Percentiles rank a stretch among this genome's conserved stretches.
These are phyloP conservation scores for Suillus bovinus DNA, from an alignment of 768 basidiomycete genomes.

Conservation along the genomic window DNA sequence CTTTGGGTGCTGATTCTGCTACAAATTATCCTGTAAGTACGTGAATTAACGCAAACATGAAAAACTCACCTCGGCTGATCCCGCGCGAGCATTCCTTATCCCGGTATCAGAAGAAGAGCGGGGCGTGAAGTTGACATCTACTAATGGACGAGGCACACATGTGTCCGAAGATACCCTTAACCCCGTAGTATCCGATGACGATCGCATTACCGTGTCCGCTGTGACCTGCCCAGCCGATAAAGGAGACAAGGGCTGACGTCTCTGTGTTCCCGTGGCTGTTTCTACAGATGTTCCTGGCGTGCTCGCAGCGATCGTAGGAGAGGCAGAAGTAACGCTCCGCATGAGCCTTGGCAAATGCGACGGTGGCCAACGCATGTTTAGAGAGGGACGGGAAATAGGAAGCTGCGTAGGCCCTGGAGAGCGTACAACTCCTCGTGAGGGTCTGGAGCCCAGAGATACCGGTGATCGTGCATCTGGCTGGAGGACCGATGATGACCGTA, in stretches of 20 bases:
- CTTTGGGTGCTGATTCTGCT: background rate
- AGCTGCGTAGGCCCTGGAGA: background rate
- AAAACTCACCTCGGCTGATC: background rate
- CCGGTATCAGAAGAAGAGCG: background rate
- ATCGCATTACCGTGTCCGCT: background rate
- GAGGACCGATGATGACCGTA: background rate
- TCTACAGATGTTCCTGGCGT: background rate
- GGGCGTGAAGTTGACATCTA: background rate
- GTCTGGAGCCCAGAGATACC: background rate
- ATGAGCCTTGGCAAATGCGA: constrained; percentile 4
- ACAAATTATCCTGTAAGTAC: background rate
- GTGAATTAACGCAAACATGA: no score
- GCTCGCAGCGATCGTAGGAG: background rate
- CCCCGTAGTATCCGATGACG: background rate
- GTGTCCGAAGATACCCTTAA: background rate
- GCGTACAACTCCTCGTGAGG: background rate
- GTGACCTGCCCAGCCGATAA: background rate
- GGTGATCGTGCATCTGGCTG: constrained; percentile 24
- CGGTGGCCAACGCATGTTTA: background rate
- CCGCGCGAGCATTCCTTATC: background rate
- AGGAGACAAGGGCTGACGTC: background rate
- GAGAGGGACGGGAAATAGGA: background rate
- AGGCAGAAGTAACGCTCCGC: background rate
- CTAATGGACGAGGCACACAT: background rate
- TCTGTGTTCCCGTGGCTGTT: background rate